These are phyloP conservation scores for Colletotrichum somersetense DNA, from an alignment of 2,329 filamentous ascomycete species.

Conservation along the genomic window DNA sequence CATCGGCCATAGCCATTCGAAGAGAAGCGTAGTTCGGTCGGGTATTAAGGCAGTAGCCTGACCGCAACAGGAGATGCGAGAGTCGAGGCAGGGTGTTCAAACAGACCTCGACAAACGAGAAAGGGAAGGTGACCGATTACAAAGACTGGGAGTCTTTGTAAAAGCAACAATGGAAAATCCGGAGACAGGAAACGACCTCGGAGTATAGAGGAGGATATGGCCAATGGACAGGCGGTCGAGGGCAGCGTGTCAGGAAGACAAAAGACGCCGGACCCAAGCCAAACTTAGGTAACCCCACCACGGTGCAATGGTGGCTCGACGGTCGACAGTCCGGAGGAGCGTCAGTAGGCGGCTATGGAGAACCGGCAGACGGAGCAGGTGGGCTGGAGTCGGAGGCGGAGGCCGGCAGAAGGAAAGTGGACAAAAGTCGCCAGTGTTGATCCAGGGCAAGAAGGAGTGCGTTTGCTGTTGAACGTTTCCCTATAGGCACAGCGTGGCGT, in stretches of 20 bases:
- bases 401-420: slow-evolving; percentile 17
- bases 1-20: slow-evolving; percentile 43
- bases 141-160: slow-evolving; percentile 10
- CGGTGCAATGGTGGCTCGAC: slow-evolving; percentile 39
- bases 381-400: slow-evolving; percentile 29
- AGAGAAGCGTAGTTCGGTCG: slow-evolving; percentile 16
- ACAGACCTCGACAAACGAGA: slow-evolving; percentile 13
- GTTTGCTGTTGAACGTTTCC: slow-evolving; percentile 13
- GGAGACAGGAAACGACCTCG: slow-evolving; percentile 21
- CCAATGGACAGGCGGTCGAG: slow-evolving; percentile 16
- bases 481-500: slow-evolving; percentile 29
- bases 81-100: slow-evolving; percentile 15
- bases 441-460: slow-evolving; percentile 24
- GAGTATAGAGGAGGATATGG: slow-evolving; percentile 12
- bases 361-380: slow-evolving; percentile 33
- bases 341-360: slow-evolving; percentile 21
- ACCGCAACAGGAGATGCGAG: slow-evolving; percentile 12
- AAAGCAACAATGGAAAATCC: slow-evolving; percentile 9
- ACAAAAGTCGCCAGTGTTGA: slow-evolving; percentile 35
- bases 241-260: slow-evolving; percentile 8
- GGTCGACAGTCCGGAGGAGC: slow-evolving; percentile 33
- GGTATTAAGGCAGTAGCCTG: background rate
- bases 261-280: slow-evolving; percentile 19
- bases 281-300: slow-evolving; percentile 39
- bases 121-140: slow-evolving; percentile 16